phyloP scores from a whole-genome alignment of 2,329 filamentous ascomycete species.

The Hypoxylon sp. region DNA sequence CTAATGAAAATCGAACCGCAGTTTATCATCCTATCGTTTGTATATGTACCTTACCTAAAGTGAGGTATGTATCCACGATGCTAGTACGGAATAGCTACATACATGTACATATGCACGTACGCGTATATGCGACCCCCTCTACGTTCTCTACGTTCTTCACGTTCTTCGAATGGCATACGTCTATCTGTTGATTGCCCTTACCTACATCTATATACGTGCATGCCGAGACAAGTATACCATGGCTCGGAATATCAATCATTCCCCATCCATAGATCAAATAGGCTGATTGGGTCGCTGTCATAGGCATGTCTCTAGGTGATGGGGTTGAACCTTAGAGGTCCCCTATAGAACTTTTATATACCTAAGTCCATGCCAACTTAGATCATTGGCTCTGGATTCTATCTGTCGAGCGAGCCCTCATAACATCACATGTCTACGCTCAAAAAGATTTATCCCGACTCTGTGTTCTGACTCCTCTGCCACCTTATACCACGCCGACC shows the following conservation, averaged over 20 bases:
- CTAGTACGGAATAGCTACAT: conserved; percentile 3
- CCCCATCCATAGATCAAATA: not conserved
- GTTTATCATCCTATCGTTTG: not conserved
- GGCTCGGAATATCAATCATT: not conserved
- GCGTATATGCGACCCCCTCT: not conserved
- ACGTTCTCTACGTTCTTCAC: too few relatives aligned
- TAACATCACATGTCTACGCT: too few relatives aligned
- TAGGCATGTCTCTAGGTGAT: not conserved
- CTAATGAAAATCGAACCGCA: conserved; percentile 27
- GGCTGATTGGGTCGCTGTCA: not conserved
- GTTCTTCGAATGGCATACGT: conserved; percentile 14
- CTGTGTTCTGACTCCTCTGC: not conserved
- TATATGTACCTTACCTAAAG: conserved; percentile 14
- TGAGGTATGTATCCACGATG: not conserved
- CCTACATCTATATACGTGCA: conserved; percentile 2
- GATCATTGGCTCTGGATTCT: not conserved
- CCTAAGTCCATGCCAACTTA: not conserved
- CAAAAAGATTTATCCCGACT: too few relatives aligned
- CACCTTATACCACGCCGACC: not conserved
- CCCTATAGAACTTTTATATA: not conserved
- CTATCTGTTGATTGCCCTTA: conserved; percentile 5
- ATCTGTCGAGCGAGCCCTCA: not conserved
- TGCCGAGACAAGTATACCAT: not conserved
- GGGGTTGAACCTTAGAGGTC: not conserved
- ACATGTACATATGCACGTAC: conserved; percentile 10